Percentiles rank a stretch among this genome's conserved stretches.
Conservation (phyloP, 1,284 basidiomycete genomes). For the Marasmius sp. region DNA sequence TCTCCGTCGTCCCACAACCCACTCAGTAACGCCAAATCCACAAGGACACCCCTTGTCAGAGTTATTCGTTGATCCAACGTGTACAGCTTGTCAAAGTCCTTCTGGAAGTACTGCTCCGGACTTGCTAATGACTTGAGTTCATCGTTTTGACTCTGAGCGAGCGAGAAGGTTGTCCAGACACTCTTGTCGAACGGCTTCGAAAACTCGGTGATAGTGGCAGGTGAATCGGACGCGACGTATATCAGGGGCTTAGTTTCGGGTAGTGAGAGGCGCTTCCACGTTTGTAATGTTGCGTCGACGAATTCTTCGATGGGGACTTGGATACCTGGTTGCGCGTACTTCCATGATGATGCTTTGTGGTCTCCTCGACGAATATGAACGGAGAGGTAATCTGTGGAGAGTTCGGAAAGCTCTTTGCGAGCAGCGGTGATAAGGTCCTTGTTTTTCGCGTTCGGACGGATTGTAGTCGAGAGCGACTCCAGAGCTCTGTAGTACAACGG, state of each 20-base stretch:
- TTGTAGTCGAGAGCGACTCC: constrained; percentile 48
- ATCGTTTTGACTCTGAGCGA: constrained; percentile 39
- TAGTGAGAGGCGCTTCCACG: constrained; percentile 43
- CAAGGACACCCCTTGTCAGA: constrained; percentile 60
- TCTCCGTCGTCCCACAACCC: constrained; percentile 47
- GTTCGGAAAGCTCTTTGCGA: constrained; percentile 43
- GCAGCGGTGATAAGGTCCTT: constrained; percentile 48
- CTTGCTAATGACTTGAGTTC: constrained; percentile 51
- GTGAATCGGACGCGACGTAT: constrained; percentile 64
- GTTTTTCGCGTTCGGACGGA: constrained; percentile 51
- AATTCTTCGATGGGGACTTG: constrained; percentile 53
- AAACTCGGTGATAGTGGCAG: constrained; percentile 43
- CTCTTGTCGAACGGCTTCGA: constrained; percentile 31
- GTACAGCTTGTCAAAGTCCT: constrained; percentile 42
- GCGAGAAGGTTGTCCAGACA: constrained; percentile 41
- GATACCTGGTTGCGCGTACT: constrained; percentile 34
- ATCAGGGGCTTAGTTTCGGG: constrained; percentile 29
- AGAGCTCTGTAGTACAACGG: constrained; percentile 50
- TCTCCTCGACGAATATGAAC: constrained; percentile 66
- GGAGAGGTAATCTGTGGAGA: constrained; percentile 40
- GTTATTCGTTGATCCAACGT: constrained; percentile 38
- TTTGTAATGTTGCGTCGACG: constrained; percentile 38
- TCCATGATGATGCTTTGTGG: constrained; percentile 44
- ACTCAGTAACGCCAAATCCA: constrained; percentile 63
- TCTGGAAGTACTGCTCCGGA: constrained; percentile 53